Percentiles rank a stretch among this genome's conserved stretches.
Evolutionary conservation across 495 filamentous ascomycete genomes (phyloP).

Genomic region (Daldinia decipiens): DNA sequence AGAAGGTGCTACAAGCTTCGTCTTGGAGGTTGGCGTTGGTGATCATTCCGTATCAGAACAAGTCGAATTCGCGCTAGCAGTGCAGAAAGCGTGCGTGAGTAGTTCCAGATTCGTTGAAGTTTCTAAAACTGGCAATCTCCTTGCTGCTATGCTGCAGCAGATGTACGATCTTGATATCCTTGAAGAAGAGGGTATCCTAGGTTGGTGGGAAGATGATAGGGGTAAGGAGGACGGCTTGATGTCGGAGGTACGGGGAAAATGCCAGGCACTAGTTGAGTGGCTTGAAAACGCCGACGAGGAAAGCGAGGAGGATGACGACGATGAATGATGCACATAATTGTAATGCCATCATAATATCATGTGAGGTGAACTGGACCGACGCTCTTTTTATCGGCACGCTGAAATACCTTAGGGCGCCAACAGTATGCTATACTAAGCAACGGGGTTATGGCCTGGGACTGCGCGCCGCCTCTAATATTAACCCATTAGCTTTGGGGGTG

Average conservation of each 20-base stretch:
- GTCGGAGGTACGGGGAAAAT: slow-evolving; percentile 74
- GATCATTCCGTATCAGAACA: slow-evolving; percentile 66
- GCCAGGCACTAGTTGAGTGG: slow-evolving; percentile 84
- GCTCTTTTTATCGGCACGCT: neutral
- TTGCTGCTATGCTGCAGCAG: slow-evolving; percentile 80
- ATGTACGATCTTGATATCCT: slow-evolving; percentile 85
- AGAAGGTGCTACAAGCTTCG: slow-evolving; percentile 60
- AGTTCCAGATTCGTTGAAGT: slow-evolving; percentile 63
- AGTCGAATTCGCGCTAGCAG: slow-evolving; percentile 80
- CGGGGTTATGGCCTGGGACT: neutral
- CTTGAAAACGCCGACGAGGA: slow-evolving; percentile 85
- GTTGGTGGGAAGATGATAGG: slow-evolving; percentile 85
- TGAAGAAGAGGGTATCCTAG: slow-evolving; percentile 86
- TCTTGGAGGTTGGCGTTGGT: slow-evolving; percentile 62
- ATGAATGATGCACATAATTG: slow-evolving; percentile 24
- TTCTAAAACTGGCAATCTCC: slow-evolving; percentile 65
- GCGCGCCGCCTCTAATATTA: neutral
- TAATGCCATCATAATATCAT: neutral
- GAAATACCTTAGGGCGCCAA: neutral
- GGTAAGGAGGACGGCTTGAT: slow-evolving; percentile 72
- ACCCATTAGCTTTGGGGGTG: neutral
- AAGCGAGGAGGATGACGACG: slow-evolving; percentile 67
- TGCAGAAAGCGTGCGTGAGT: slow-evolving; percentile 80
- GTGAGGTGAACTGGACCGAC: neutral
- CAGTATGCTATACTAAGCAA: neutral